phyloP scores from a whole-genome alignment of 2,329 filamentous ascomycete genomes.

The Aspergillus quadrilineatus region DNA sequence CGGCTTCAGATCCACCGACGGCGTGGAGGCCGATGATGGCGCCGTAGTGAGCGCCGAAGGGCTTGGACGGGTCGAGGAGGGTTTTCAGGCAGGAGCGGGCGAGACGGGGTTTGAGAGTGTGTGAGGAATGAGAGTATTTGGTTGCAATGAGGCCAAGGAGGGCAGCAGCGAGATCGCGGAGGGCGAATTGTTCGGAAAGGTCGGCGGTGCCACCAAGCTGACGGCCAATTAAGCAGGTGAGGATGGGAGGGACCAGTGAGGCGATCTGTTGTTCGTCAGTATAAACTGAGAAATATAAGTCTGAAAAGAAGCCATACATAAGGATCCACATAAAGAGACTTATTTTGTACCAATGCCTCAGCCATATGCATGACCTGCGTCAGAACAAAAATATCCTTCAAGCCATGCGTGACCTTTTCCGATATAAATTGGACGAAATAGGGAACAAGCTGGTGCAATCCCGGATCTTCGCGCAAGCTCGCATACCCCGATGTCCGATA shows the following conservation, averaged over 20 bases:
- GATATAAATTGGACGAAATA: slow-evolving; percentile 97
- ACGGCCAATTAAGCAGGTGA: slow-evolving; percentile 86
- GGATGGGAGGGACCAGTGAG: slow-evolving; percentile 75
- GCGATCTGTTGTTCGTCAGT: slow-evolving; percentile 48
- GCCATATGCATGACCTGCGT: slow-evolving; percentile 91
- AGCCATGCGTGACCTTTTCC: slow-evolving; percentile 90
- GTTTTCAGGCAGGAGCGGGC: slow-evolving; percentile 91
- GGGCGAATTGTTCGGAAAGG: slow-evolving; percentile 65
- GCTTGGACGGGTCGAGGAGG: slow-evolving; percentile 82
- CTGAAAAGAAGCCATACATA: slow-evolving; percentile 49
- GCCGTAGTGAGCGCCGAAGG: slow-evolving; percentile 82
- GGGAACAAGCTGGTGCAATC: slow-evolving; percentile 89
- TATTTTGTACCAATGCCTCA: slow-evolving; percentile 79
- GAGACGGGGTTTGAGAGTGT: slow-evolving; percentile 80
- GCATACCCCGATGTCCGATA: slow-evolving; percentile 82
- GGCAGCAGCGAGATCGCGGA: slow-evolving; percentile 81
- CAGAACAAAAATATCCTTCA: slow-evolving; percentile 85
- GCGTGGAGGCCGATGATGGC: slow-evolving; percentile 77
- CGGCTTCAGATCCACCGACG: slow-evolving; percentile 68
- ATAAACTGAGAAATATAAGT: neutral
- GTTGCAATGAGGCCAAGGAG: slow-evolving; percentile 75
- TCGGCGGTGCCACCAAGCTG: slow-evolving; percentile 65
- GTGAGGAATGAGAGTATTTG: slow-evolving; percentile 78
- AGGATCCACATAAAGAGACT: slow-evolving; percentile 71
- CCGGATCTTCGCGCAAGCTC: slow-evolving; percentile 83